Evolutionary conservation across 129 eudicot species (phyloP).

Genomic region (Gnaphalium uliginosum): DNA sequence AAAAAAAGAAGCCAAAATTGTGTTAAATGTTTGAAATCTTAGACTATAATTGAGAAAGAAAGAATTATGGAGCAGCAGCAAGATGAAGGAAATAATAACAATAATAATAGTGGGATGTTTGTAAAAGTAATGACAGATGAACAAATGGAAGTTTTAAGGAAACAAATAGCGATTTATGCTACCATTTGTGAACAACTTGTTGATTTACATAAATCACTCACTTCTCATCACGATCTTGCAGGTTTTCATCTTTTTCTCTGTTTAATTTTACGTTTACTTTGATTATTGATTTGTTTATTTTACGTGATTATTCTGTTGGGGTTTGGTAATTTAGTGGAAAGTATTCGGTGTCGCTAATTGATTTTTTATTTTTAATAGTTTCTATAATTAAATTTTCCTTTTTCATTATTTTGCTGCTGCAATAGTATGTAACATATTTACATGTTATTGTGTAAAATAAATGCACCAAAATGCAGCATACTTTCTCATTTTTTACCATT

Average conservation of each 20-base stretch:
- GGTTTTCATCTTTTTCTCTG: slow-evolving; percentile 37
- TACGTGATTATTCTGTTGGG: not conserved
- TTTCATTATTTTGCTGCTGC: not conserved
- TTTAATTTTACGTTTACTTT: slow-evolving; percentile 5
- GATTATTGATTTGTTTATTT: not conserved
- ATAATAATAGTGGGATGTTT: slow-evolving; percentile 51
- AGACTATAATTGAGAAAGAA: not conserved
- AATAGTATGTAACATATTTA: not conserved
- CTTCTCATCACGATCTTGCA: slow-evolving; percentile 88
- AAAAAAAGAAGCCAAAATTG: not conserved
- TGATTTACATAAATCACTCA: slow-evolving; percentile 86
- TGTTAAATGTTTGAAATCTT: not conserved
- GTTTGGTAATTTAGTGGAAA: not conserved
- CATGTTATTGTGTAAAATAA: not conserved
- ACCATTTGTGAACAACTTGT: slow-evolving; percentile 95
- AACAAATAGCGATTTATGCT: slow-evolving; percentile 92
- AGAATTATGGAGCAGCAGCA: slow-evolving; percentile 44
- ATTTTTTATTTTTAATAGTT: not conserved
- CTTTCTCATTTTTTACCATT: not conserved
- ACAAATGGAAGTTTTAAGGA: slow-evolving; percentile 87
- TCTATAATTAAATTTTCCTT: not conserved
- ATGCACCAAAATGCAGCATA: not conserved
- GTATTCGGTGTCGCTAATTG: not conserved
- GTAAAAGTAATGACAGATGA: slow-evolving; percentile 99
- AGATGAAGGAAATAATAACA: slow-evolving; percentile 40